A percentile compares a stretch with the other conserved stretches of the same genome.
Conservation (phyloP, 139 green algal species). For the Zygnema cylindricum region DNA sequence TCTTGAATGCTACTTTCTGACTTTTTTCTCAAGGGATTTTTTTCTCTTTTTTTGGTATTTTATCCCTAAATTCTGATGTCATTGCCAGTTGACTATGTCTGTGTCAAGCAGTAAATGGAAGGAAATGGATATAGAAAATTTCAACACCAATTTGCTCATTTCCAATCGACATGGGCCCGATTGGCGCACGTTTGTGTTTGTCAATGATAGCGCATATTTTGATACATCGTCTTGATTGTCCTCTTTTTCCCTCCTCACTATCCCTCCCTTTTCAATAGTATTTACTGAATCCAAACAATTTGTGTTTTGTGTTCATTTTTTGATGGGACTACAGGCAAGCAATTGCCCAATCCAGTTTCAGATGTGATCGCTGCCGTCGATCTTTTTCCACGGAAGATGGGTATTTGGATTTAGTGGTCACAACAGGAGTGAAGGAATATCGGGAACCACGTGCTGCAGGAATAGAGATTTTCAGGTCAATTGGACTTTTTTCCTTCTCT, state of each 20-base stretch:
- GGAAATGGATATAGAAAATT: too few relatives aligned
- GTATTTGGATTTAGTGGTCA: constrained; percentile 32
- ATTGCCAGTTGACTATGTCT: too few relatives aligned
- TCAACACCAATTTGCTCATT: neutral
- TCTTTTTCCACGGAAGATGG: neutral
- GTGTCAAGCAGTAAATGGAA: too few relatives aligned
- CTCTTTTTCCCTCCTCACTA: constrained; percentile 47
- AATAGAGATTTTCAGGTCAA: constrained; percentile 31
- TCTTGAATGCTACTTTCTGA: too few relatives aligned
- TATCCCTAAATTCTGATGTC: too few relatives aligned
- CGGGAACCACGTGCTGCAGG: neutral
- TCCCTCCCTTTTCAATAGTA: neutral
- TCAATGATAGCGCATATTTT: neutral
- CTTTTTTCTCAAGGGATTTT: too few relatives aligned
- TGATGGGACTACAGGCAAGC: neutral
- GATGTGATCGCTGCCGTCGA: constrained; percentile 17
- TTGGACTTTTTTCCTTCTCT: neutral
- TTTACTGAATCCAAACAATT: neutral
- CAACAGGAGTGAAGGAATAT: constrained; percentile 6
- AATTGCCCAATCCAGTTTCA: constrained; percentile 19
- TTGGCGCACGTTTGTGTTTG: neutral
- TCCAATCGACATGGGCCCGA: neutral
- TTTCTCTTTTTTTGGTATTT: too few relatives aligned
- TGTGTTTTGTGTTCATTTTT: neutral
- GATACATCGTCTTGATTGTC: neutral